These are phyloP conservation scores for Kokia cookei DNA, from an alignment of 441 rosid species.

Conservation along the genomic window DNA sequence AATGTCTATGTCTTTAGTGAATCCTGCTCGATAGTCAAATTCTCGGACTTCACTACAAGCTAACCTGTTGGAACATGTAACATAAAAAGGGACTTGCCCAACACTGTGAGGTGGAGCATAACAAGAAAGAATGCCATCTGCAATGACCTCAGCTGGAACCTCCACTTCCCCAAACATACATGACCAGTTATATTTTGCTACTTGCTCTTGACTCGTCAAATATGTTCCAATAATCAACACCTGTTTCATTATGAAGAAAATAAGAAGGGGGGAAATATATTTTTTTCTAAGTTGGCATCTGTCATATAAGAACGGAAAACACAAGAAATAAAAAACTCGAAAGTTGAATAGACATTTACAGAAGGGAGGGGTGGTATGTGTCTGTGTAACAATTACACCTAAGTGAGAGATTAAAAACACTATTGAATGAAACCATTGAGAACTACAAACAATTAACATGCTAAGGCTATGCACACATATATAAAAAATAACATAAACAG, in stretches of 20 bases:
- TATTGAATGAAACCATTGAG: not conserved
- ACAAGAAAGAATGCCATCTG: conserved; percentile 81
- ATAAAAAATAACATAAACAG: not conserved
- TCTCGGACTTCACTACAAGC: conserved; percentile 96
- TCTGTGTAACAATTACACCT: not conserved
- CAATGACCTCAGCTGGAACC: conserved; percentile 86
- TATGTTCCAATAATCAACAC: conserved; percentile 74
- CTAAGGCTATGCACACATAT: not conserved
- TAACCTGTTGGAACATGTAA: conserved; percentile 85
- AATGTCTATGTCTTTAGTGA: conserved; percentile 35
- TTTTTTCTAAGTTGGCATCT: not conserved
- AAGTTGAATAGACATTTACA: not conserved
- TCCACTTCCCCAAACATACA: conserved; percentile 99
- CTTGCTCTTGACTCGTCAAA: conserved; percentile 53
- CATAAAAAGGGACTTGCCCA: conserved; percentile 82
- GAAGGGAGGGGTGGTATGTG: not conserved
- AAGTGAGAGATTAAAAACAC: not conserved
- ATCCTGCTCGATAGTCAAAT: conserved; percentile 63
- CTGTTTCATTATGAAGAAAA: conserved; percentile 29
- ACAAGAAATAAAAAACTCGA: not conserved
- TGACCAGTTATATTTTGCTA: conserved; percentile 65
- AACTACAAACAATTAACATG: not conserved
- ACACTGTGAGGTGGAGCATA: conserved; percentile 59
- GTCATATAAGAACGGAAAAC: not conserved
- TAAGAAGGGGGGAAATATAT: not conserved